phyloP scores from a whole-genome alignment of 768 basidiomycete species.

The Mycena haematopus region DNA sequence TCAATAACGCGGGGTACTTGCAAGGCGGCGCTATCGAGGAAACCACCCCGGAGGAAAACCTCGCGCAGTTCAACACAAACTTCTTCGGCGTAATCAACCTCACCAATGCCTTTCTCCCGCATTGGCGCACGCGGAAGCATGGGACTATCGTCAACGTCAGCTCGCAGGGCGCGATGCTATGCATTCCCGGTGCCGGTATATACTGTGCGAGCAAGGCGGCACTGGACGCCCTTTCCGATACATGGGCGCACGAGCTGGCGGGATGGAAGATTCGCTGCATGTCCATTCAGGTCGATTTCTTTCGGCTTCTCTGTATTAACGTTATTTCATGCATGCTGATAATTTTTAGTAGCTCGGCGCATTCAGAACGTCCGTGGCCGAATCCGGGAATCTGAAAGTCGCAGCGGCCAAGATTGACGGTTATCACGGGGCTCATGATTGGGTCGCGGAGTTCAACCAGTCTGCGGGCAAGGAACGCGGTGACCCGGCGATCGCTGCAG shows the following conservation, averaged over 20 bases:
- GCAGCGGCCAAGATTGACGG: conserved; percentile 21
- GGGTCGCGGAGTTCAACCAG: conserved; percentile 13
- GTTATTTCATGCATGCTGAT: background rate
- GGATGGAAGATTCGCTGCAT: conserved; percentile 11
- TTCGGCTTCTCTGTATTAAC: too few relatives aligned
- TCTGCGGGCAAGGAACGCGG: conserved; percentile 26
- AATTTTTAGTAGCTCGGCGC: conserved; percentile 14
- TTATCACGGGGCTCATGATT: conserved; percentile 23
- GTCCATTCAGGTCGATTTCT: conserved; percentile 15
- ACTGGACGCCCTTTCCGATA: conserved; percentile 23
- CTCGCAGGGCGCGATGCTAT: conserved; percentile 24
- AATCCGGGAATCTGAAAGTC: conserved; percentile 17
- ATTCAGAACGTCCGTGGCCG: conserved; percentile 30
- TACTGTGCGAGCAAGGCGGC: conserved; percentile 33
- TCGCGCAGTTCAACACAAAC: conserved; percentile 35
- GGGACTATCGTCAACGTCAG: conserved; percentile 33
- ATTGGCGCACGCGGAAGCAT: conserved; percentile 28
- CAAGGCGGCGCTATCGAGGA: conserved; percentile 31
- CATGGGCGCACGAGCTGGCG: conserved; percentile 6
- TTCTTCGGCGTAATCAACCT: conserved; percentile 37
- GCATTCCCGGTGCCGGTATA: conserved; percentile 27
- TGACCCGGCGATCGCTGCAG: conserved; percentile 25
- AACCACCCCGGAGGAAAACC: conserved; percentile 26
- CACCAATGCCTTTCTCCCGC: conserved; percentile 37
- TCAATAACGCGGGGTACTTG: conserved; percentile 38